Base-by-base conservation (phyloP, 768 basidiomycete species). In the Steccherinum ochraceum region DNA sequence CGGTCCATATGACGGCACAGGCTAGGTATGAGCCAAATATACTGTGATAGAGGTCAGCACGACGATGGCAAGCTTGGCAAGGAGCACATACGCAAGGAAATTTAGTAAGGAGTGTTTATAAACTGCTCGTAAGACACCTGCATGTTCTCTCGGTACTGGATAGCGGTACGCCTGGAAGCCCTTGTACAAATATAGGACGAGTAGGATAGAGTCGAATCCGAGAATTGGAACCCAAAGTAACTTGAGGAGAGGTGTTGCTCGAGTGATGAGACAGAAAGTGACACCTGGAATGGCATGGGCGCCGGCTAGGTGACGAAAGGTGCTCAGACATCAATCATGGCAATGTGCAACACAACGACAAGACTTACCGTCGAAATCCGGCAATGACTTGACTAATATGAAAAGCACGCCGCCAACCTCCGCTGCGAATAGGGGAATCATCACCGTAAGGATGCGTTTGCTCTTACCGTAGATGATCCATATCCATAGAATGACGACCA, bases 401-500 rank as follows among this genome's bases (percentile, higher is more conserved):
- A 58, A 41, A 2, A 58, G n/a, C 20, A 64, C 56, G 24, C 55
- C 27, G 19, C 42, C 48, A 3, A 54, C 48, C 43, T 64, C 57
- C 10, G 51, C 50, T 13, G 56, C 18, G 20, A 61, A 65, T 12
- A 56, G 51, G 4, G 45, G 27, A 24, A 43, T 45, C 26, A 64
- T 49, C 13, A 55, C n/a, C 5, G 51, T 45, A 2, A 61, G 55
- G 18, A 67, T 52, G n/a, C 25, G 43, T 2, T 48, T 48, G 21
- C 55, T 61, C 39, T 57, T 58, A 52, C 61, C 60, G 52, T 63
- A 65, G 4, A 65, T 56, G 23, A 67, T 59, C 45, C 57, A 64
- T 5, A 67, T 64, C 66, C 66, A 67, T 3, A 65, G 53, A 4
- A 65, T 48, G 18, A 67, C 52, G 4, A 65, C 63, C n/a, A 61